Base-by-base conservation (phyloP, 2,329 filamentous ascomycete species). In the Aspergillus sp. region DNA sequence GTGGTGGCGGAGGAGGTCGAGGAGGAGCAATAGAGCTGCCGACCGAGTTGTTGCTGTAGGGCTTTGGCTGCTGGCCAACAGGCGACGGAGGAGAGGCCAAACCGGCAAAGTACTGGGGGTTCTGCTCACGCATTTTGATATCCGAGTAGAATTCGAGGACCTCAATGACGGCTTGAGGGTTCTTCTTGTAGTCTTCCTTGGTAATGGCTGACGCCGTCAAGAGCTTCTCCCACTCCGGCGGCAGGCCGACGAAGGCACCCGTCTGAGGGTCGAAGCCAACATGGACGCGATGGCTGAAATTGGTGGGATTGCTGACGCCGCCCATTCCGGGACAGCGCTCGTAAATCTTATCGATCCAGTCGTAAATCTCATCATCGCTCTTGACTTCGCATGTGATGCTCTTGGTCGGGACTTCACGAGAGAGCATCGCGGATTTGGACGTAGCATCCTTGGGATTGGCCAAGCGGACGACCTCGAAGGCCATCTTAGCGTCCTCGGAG, bases 331-430 rank as follows among this genome's bases (percentile, higher is more conserved):
- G 93, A 68, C 91, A 97, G 55, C 91, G 86, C 59, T 91, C 90
- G 67, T 97, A 97, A 57, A 98, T 94, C 67, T 90, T 88, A 69
- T 98, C 93, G 62, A 97, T 95, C 93, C 93, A 98, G 61, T 95
- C 90, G 69, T 98, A 98, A 46, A 98, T 83, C 59, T 98, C 93
- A 63, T 95, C 91, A 62, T 98, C 93, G 48, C 84, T 86, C 71
- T 96, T 95, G 60, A 97, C 90, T 66, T 87, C 89, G 67, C 95
- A 93, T 54, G 93, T 90, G 45, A 96, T 81, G 3, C 88, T 87
- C 66, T 87, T 89, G 49, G 85, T 86, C 7, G 84, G 80, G 30
- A 88, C 84, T 55, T 96, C 91, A 55, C 89, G 84, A 41, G 87
- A 86, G 45, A 85, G 82, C 9, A 89, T 81, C 51, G 85, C 88